Evolutionary conservation across 257 asterid genomes (phyloP), one percentile per base, ranked within the genome.

Genomic region (Leptodermis oblonga): DNA sequence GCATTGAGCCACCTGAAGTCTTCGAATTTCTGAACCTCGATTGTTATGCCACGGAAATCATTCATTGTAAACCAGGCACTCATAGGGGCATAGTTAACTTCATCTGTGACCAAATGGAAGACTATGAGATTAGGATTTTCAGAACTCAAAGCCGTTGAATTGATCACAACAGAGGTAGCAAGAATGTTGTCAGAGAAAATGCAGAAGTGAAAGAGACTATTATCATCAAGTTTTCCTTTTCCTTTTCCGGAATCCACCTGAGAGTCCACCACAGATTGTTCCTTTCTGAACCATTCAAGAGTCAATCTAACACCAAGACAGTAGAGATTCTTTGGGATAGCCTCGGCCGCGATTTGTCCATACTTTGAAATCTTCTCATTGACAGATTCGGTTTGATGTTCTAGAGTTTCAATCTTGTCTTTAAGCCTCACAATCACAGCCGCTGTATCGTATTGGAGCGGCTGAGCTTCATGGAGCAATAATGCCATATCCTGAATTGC

Each of bases 291-390:
- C 66, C 66, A 61, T 61, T 61, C 66, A 39, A 61, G 48, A 17
- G 66, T 61, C 66, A 61, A 36, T 34, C 66, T 17, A 61, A 61
- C 66, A 33, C 48, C 41, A 13, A 61, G 66, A 9, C 66, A 61
- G 22, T 61, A 61, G 0, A 61, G 15, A 61, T 61, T 33, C 18
- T 15, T 20, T 33, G 66, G 64, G 14, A 61, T 61, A 13, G 30
- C 66, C 66, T 61, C 66, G 34, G 66, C 66, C 2, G 66, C 66
- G 14, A 61, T 34, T n/a, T 61, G 66, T 34, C 66, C 66, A 18
- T 18, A 33, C 46, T 61, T 61, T 22, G 41, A 34, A 23, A 45
- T 61, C 66, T 61, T 34, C 46, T 61, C 66, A 61, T 20, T 61
- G 18, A 61, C 14, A 20, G 66, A 33, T 34, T 9, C 34, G 22